Evolutionary conservation across 73 alveolate species (phyloP).

Genomic region (Paraurostyla sp.): DNA sequence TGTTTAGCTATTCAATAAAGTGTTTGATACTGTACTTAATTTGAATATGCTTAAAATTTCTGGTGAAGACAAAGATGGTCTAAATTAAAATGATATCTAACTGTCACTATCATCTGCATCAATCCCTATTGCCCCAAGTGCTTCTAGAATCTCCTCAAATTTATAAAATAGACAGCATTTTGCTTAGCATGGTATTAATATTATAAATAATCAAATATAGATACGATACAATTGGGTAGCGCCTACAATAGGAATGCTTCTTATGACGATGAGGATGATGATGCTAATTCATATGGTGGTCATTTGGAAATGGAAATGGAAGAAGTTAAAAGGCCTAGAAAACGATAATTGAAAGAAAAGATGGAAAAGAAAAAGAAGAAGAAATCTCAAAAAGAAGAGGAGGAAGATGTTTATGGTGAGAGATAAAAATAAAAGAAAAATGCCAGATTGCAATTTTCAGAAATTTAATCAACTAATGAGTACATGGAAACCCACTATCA

Average conservation of each 20-base stretch:
- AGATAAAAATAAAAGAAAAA: not conserved
- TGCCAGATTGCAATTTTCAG: conserved; percentile 51
- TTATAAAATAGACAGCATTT: no score
- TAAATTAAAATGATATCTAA: not conserved
- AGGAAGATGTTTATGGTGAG: not conserved
- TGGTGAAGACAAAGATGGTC: conserved; percentile 50
- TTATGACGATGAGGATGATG: not conserved
- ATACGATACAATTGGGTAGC: no score
- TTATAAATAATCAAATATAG: no score
- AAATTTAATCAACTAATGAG: conserved; percentile 88
- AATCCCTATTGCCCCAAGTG: no score
- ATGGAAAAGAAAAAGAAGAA: conserved; percentile 14
- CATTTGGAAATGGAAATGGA: no score
- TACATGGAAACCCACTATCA: conserved; percentile 92
- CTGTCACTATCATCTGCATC: not conserved
- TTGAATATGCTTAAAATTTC: conserved; percentile 60
- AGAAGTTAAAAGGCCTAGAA: no score
- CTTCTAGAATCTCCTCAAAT: no score
- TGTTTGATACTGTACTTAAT: conserved; percentile 81
- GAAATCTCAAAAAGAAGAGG: conserved; percentile 66
- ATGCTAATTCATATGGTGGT: no score
- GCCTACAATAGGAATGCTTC: no score
- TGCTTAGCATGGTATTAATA: no score
- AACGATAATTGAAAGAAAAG: not conserved
- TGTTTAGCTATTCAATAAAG: conserved; percentile 49